phyloP scores from a whole-genome alignment of 1,139 yeast species.

The Lodderomyces orthopsilosis region DNA sequence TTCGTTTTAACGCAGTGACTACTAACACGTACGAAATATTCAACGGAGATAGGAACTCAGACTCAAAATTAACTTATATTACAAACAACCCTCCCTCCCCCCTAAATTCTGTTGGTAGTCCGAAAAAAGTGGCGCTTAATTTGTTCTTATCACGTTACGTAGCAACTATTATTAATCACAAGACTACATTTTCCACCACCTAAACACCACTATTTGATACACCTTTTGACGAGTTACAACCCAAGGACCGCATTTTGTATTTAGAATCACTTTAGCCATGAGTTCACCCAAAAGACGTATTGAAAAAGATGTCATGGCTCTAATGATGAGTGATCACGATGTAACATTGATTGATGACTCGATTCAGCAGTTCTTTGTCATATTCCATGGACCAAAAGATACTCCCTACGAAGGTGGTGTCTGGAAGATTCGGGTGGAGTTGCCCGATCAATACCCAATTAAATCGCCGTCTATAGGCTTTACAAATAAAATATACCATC shows the following conservation, averaged over 20 bases:
- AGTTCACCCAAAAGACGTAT: slow-evolving; percentile 85
- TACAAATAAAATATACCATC: slow-evolving; percentile 87
- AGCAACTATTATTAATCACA: background rate
- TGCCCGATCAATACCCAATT: slow-evolving; percentile 94
- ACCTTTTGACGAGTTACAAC: background rate
- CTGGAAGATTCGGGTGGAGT: slow-evolving; percentile 90
- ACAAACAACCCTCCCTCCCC: background rate
- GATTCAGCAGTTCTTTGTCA: slow-evolving; percentile 86
- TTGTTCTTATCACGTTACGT: background rate
- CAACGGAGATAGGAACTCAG: background rate
- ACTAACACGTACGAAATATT: background rate
- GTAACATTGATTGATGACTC: slow-evolving; percentile 83
- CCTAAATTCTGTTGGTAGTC: background rate
- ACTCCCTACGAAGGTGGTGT: slow-evolving; percentile 88
- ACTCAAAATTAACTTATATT: background rate
- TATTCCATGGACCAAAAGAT: slow-evolving; percentile 84
- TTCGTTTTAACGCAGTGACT: too few relatives aligned
- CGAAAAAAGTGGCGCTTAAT: background rate
- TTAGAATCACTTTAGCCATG: slow-evolving; percentile 22
- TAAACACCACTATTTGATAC: background rate
- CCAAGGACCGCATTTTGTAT: background rate
- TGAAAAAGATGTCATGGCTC: slow-evolving; percentile 95
- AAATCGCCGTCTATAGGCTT: slow-evolving; percentile 96
- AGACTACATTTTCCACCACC: background rate
- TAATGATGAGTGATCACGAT: slow-evolving; percentile 94